phyloP scores from a whole-genome alignment of 495 filamentous ascomycete genomes.

The Penicillium parvum region DNA sequence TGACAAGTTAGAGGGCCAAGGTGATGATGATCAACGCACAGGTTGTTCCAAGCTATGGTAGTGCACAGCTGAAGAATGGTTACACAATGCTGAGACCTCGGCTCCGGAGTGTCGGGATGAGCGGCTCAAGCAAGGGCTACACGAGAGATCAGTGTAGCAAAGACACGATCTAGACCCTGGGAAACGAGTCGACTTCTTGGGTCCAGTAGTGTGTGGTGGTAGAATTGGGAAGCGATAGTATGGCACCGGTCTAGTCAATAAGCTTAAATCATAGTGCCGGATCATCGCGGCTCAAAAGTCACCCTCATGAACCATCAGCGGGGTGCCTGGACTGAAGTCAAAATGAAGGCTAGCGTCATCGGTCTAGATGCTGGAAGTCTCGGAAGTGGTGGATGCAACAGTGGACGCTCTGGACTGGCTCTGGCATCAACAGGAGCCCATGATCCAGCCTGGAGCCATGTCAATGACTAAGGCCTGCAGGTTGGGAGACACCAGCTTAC shows the following conservation, averaged over 20 bases:
- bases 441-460: no score
- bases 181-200: not conserved
- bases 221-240: no score
- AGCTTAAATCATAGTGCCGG: constrained; percentile 11
- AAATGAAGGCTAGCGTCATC: constrained; percentile 2
- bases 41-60: no score
- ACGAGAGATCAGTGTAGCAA: not conserved
- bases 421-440: no score
- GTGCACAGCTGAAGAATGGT: not conserved
- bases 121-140: constrained; percentile 1
- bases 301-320: constrained; percentile 7
- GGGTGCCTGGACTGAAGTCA: no score
- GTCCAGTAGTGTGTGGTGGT: no score
- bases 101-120: not conserved
- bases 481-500: no score
- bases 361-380: not conserved
- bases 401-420: not conserved
- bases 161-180: constrained; percentile 1
- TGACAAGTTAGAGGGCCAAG: no score
- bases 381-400: constrained; percentile 11
- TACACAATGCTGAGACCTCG: not conserved
- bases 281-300: constrained; percentile 5
- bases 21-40: no score
- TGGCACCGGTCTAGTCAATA: constrained; percentile 1
- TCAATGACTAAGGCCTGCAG: no score